Base-by-base conservation (phyloP, 2,329 filamentous ascomycete genomes). In the Dactylellina sp. region DNA sequence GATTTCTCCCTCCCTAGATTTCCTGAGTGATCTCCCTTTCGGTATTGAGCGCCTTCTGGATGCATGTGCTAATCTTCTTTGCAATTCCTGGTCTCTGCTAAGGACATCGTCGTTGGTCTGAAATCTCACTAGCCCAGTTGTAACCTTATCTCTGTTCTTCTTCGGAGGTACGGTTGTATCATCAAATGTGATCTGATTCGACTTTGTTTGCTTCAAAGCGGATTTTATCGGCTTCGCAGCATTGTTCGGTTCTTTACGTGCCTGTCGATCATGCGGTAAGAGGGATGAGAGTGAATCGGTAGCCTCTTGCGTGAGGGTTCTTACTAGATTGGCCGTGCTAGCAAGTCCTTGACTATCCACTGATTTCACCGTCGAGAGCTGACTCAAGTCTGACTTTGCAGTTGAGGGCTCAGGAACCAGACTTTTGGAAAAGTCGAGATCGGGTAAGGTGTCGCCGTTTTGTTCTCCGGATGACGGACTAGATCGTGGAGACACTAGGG, bases 1-100 rank as follows among this genome's bases (percentile, higher is more conserved):
- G 57, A 90, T 86, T 74, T 89, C 85, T 3, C 88, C 88, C 76
- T 88, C 84, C 59, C 83, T 81, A 47, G 76, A 76, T 47, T 76
- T 76, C 57, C 60, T 59, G 25, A 71, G 50, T 9, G 61, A 71
- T 42, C 65, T 75, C 40, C 44, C 64, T 28, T 53, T 76, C n/a
- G 74, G 71, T 53, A 75, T 47, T 76, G 80, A 46, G 77, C 79
- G 65, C 80, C 80, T 9, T 81, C 82, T 63, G 75, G 80, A 52
- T 79, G 80, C 39, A 82, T 81, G 59, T 75, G 81, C 53, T 3
- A 78, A 64, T 60, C 76, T 78, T 57, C 80, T 80, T 46, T 81
- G 80, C 39, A 84, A 76, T 18, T 81, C 80, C 49, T 81, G 81
- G 75, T 83, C 80, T 46, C 80, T 80, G 63, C 84, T 77, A 39